Evolutionary conservation across 495 filamentous ascomycete species (phyloP).

Genomic region (Tricharina praecox): DNA sequence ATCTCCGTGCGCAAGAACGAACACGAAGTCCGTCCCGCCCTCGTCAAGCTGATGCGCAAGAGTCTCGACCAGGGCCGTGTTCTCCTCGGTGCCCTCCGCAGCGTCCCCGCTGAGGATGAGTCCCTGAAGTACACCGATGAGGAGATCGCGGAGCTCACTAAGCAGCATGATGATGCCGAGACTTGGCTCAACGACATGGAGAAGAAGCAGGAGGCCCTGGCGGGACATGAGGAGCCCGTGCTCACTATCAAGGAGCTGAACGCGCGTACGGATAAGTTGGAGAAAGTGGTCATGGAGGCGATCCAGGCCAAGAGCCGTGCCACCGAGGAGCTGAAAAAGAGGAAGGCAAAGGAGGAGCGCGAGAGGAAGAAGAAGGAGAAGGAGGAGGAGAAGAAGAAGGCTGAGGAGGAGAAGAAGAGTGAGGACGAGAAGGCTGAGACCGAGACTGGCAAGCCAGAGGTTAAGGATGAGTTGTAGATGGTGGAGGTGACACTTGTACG

Average conservation of each 20-base stretch:
- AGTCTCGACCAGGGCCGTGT: constrained; percentile 35
- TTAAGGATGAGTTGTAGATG: constrained; percentile 19
- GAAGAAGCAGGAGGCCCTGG: constrained; percentile 49
- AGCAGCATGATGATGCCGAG: constrained; percentile 31
- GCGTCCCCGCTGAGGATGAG: constrained; percentile 28
- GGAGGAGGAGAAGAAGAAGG: constrained; percentile 32
- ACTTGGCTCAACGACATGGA: constrained; percentile 56
- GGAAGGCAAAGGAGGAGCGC: constrained; percentile 29
- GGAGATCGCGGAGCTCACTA: constrained; percentile 43
- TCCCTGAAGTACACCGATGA: constrained; percentile 33
- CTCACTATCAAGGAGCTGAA: constrained; percentile 49
- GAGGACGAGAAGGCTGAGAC: constrained; percentile 31
- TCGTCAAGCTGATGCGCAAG: constrained; percentile 30
- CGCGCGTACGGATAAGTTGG: constrained; percentile 43
- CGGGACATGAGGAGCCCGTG: constrained; percentile 50
- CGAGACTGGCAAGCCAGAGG: constrained; percentile 31
- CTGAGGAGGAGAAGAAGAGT: constrained; percentile 27
- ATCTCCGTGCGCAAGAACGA: constrained; percentile 32
- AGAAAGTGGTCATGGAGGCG: constrained; percentile 49
- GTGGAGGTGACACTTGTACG: too few species aligned
- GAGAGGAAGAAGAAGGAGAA: constrained; percentile 31
- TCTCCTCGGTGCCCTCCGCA: constrained; percentile 28
- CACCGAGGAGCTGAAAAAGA: constrained; percentile 37
- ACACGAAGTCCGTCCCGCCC: constrained; percentile 27
- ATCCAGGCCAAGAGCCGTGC: constrained; percentile 53